Evolutionary conservation across 2,329 filamentous ascomycete genomes (phyloP).

Genomic region (Arthrobotrys megalospora): DNA sequence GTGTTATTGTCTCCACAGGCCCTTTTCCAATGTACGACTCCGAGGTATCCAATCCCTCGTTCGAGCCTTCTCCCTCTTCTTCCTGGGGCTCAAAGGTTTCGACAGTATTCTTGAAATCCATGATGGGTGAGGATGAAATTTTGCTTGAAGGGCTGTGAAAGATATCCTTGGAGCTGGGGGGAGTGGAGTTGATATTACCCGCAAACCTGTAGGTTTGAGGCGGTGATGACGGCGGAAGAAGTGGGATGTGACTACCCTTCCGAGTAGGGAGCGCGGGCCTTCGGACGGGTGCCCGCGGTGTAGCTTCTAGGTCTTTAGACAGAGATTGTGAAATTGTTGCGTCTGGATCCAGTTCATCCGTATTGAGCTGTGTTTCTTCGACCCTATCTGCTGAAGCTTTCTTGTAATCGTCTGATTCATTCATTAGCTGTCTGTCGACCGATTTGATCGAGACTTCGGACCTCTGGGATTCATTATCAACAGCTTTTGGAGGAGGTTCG

Average conservation of each 20-base stretch:
- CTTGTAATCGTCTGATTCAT: conserved; percentile 47
- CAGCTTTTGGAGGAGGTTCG: conserved; percentile 4
- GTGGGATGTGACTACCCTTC: conserved; percentile 41
- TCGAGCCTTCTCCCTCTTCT: conserved; percentile 15
- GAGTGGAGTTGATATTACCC: conserved; percentile 18
- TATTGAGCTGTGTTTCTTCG: conserved; percentile 31
- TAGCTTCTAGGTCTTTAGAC: conserved; percentile 17
- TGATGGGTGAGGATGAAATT: conserved; percentile 34
- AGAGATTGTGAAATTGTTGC: conserved; percentile 43
- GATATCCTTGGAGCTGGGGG: conserved; percentile 17
- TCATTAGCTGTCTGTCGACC: conserved; percentile 44
- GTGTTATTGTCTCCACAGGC: conserved; percentile 35
- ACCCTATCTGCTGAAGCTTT: conserved; percentile 9
- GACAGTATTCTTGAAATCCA: conserved; percentile 31
- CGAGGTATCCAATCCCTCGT: conserved; percentile 26
- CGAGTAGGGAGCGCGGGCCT: background rate
- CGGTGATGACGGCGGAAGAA: conserved; percentile 49
- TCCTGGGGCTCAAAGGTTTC: conserved; percentile 11
- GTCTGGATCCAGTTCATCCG: conserved; percentile 24
- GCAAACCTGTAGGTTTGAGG: conserved; percentile 36
- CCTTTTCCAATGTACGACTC: conserved; percentile 7
- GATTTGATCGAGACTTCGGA: conserved; percentile 47
- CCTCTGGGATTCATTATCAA: conserved; percentile 42
- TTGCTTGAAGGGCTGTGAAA: conserved; percentile 41
- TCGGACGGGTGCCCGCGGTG: conserved; percentile 4